phyloP scores from a whole-genome alignment of 108 stramenopile genomes.

The Nannochloropsis salina region DNA sequence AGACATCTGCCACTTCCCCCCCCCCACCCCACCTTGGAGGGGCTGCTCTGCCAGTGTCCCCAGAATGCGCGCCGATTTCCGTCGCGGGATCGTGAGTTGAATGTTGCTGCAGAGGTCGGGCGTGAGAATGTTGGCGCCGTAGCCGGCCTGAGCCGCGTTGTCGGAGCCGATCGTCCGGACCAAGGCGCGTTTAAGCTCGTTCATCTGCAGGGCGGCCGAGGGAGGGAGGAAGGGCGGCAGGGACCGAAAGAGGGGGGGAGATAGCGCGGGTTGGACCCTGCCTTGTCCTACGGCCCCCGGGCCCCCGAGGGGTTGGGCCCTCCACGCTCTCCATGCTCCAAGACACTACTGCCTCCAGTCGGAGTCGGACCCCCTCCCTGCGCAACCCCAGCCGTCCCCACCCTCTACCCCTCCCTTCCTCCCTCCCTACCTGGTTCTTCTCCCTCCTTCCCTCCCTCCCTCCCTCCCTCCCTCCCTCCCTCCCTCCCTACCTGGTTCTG shows the following conservation, averaged over 20 bases:
- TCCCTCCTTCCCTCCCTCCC: no score
- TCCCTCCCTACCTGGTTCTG: constrained; percentile 95
- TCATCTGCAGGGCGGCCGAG: background rate
- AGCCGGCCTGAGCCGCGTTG: background rate
- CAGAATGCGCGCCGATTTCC: background rate
- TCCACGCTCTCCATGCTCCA: no score
- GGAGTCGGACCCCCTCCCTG: no score
- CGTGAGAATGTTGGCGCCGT: background rate
- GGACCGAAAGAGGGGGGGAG: background rate
- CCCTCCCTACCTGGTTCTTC: no score
- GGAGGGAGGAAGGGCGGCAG: background rate
- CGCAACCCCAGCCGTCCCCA: no score
- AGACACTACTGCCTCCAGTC: no score
- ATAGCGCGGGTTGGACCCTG: no score
- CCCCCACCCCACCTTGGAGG: background rate
- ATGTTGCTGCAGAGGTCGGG: constrained; percentile 4
- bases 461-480: no score
- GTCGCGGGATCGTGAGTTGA: background rate
- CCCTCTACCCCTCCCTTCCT: no score
- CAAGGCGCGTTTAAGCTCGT: background rate
- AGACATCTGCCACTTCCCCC: no score
- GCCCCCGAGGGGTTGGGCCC: no score
- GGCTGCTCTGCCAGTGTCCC: background rate
- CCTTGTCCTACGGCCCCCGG: constrained; percentile 71
- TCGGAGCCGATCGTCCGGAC: background rate